Percentiles rank a stretch among this genome's conserved stretches.
Evolutionary conservation across 2,329 filamentous ascomycete species (phyloP).

Genomic region (Cladosporium sp.): DNA sequence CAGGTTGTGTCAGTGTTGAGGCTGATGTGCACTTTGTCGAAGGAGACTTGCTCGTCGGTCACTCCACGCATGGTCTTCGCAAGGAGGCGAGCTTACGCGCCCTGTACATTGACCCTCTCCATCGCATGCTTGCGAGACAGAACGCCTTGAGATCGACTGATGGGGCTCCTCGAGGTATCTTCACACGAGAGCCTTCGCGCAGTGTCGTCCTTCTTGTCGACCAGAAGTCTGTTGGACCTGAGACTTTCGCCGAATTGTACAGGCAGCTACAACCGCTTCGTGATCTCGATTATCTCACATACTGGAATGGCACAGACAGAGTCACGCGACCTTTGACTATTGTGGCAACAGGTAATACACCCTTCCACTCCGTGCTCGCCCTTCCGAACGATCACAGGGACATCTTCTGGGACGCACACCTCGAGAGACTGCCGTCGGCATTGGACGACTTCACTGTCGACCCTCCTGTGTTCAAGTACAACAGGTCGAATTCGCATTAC

Average conservation of each 20-base stretch:
- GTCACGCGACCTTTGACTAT: constrained; percentile 51
- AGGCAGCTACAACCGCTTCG: constrained; percentile 50
- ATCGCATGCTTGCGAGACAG: constrained; percentile 52
- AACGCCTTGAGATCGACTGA: neutral
- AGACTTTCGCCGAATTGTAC: constrained; percentile 5
- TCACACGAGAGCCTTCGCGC: neutral
- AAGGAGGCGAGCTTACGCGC: constrained; percentile 49
- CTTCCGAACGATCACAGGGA: neutral
- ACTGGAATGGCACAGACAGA: constrained; percentile 49
- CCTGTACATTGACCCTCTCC: constrained; percentile 56
- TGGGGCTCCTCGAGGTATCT: neutral
- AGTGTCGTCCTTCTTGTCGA: neutral
- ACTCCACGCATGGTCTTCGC: constrained; percentile 50
- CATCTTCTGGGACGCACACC: constrained; percentile 1
- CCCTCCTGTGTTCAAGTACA: constrained; percentile 18
- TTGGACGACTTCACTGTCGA: neutral
- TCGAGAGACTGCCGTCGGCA: neutral
- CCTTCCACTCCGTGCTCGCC: constrained; percentile 48
- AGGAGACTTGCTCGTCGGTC: constrained; percentile 54
- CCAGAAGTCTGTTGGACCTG: neutral
- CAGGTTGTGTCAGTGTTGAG: constrained; percentile 57
- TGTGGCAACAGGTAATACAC: constrained; percentile 56
- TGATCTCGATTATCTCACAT: constrained; percentile 51
- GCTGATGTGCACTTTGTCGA: constrained; percentile 58
- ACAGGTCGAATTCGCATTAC: constrained; percentile 16